A percentile compares a stretch with the other conserved stretches of the same genome.
Evolutionary conservation across 73 alveolate species (phyloP).

Genomic region (Blepharisma japonicum): DNA sequence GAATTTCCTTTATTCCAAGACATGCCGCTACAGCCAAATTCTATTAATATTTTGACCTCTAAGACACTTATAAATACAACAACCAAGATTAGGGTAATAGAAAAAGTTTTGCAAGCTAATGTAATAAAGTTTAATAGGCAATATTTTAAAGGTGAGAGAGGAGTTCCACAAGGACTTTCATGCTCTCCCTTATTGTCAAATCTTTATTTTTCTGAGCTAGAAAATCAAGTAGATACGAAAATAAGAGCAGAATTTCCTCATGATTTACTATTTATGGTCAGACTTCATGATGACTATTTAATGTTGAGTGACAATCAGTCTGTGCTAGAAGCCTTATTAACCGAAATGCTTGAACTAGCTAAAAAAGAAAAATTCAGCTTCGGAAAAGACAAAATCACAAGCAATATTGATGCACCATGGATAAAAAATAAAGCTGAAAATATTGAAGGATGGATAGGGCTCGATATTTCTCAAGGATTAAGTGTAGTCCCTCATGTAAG

Average conservation of each 20-base stretch:
- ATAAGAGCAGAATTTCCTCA: not conserved
- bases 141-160: not conserved
- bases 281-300: slow-evolving; percentile 24
- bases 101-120: slow-evolving; percentile 6
- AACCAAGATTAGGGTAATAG: not conserved
- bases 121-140: slow-evolving; percentile 14
- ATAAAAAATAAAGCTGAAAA: not conserved
- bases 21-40: not conserved
- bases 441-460: slow-evolving; percentile 25
- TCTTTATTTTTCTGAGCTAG: not conserved
- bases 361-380: not conserved
- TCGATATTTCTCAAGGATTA: not conserved
- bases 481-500: not conserved
- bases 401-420: slow-evolving; percentile 6
- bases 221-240: not conserved
- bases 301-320: not conserved
- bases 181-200: slow-evolving; percentile 23
- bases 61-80: not conserved
- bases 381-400: not conserved
- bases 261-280: not conserved
- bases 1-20: not conserved
- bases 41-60: not conserved
- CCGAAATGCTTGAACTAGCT: not conserved
- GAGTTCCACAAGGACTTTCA: slow-evolving; percentile 17
- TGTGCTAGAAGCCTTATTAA: not conserved